These are phyloP conservation scores for Tylopilus sp. DNA, from an alignment of 1,284 basidiomycete genomes.

Conservation along the genomic window DNA sequence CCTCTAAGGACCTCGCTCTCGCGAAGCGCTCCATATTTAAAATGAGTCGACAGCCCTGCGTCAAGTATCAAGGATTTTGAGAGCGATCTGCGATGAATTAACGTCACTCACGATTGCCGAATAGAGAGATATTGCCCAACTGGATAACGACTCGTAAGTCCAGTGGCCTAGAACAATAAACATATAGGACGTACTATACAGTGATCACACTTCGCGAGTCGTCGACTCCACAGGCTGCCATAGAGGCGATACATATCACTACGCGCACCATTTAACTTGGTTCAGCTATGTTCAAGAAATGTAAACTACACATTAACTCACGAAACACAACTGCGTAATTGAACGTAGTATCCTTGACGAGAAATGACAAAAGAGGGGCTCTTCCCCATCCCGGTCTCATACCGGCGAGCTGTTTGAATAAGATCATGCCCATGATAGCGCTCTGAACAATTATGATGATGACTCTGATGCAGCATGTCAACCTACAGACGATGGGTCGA, in stretches of 20 bases:
- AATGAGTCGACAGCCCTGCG: slow-evolving; percentile 30
- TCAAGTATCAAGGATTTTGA: not conserved
- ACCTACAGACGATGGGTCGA: not conserved
- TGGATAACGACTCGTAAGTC: slow-evolving; percentile 11
- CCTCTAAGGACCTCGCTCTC: slow-evolving; percentile 2
- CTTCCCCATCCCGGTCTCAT: slow-evolving; percentile 23
- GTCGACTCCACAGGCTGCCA: slow-evolving; percentile 10
- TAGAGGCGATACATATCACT: slow-evolving; percentile 14
- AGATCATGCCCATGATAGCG: slow-evolving; percentile 15
- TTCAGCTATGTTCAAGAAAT: not conserved
- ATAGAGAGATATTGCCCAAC: slow-evolving; percentile 25
- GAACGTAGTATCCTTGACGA: slow-evolving; percentile 27
- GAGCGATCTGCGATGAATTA: not conserved
- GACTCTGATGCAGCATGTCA: slow-evolving; percentile 16
- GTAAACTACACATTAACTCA: slow-evolving; percentile 18
- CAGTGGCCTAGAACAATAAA: not conserved
- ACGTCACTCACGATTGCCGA: slow-evolving; percentile 21
- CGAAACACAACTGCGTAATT: slow-evolving; percentile 19
- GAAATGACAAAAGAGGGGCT: slow-evolving; percentile 26
- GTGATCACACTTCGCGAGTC: slow-evolving; percentile 3
- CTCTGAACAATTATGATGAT: slow-evolving; percentile 15
- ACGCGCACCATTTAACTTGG: not conserved
- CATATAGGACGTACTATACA: slow-evolving; percentile 19
- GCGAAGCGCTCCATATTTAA: slow-evolving; percentile 31
- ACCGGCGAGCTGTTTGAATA: slow-evolving; percentile 14